Percentiles rank a stretch among this genome's conserved stretches.
phyloP scores from a whole-genome alignment of 306 rosid genomes.

The Begonia peltatifolia region DNA sequence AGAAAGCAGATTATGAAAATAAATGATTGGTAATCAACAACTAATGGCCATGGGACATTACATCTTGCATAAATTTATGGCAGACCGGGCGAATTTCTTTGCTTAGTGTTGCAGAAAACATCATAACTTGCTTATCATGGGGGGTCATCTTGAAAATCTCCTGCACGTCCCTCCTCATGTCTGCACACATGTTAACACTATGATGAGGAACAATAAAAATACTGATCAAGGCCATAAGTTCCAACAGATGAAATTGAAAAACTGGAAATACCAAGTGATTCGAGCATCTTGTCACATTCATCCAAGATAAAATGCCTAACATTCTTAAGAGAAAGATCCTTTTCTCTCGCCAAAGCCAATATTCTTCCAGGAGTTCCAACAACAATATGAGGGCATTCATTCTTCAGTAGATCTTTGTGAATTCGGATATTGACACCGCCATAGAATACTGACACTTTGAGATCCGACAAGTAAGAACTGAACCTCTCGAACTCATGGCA shows the following conservation, averaged over 20 bases:
- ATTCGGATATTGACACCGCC: slow-evolving; percentile 91
- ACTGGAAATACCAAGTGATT: slow-evolving; percentile 60
- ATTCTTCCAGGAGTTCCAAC: slow-evolving; percentile 99
- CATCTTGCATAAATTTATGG: slow-evolving; percentile 99
- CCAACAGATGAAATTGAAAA: background rate
- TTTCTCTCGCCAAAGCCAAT: slow-evolving; percentile 69
- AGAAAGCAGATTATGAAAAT: slow-evolving; percentile 40
- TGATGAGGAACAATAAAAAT: too few relatives aligned
- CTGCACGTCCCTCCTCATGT: slow-evolving; percentile 98
- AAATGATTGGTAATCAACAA: slow-evolving; percentile 33
- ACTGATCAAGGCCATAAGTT: background rate
- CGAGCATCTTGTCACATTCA: slow-evolving; percentile 98
- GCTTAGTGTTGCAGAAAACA: slow-evolving; percentile 99
- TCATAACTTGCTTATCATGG: slow-evolving; percentile 98
- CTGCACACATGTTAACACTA: slow-evolving; percentile 24
- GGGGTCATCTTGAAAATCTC: slow-evolving; percentile 98
- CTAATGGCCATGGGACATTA: slow-evolving; percentile 87
- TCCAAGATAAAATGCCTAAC: slow-evolving; percentile 92
- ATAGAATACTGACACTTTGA: slow-evolving; percentile 95
- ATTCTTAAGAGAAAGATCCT: slow-evolving; percentile 81
- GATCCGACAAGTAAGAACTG: slow-evolving; percentile 81
- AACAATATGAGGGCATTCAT: slow-evolving; percentile 98
- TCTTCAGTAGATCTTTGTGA: slow-evolving; percentile 81
- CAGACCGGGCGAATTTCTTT: slow-evolving; percentile 99
- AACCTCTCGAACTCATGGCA: slow-evolving; percentile 99